A percentile compares a stretch with the other conserved stretches of the same genome.
Evolutionary conservation across 495 filamentous ascomycete species (phyloP).

Genomic region (Xylaria flabelliformis): DNA sequence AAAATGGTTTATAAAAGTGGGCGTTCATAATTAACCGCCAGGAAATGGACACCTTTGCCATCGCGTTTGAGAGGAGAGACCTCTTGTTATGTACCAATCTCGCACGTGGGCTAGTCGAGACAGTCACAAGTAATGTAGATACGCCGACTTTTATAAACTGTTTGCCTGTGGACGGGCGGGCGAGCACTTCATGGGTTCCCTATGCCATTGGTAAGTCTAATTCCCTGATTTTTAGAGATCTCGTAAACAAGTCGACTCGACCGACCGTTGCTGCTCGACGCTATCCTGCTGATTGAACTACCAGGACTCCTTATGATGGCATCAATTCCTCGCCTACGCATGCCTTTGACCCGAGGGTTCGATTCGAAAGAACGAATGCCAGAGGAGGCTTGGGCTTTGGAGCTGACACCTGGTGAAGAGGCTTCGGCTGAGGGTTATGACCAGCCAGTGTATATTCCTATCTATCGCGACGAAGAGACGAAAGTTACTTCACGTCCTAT

Average conservation of each 20-base stretch:
- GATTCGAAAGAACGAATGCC: neutral
- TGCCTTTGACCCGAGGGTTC: no score
- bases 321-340: neutral
- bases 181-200: neutral
- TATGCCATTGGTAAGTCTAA: conserved; percentile 1
- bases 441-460: neutral
- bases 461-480: rapidly evolving
- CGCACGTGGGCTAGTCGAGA: neutral
- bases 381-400: neutral
- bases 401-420: neutral
- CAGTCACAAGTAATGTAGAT: neutral
- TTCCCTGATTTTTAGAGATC: neutral
- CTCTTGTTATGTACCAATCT: neutral
- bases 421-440: neutral
- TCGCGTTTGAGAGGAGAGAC: neutral
- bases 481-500: neutral
- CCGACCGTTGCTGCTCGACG: neutral
- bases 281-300: neutral
- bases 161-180: neutral
- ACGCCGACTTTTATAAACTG: neutral
- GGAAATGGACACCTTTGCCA: neutral
- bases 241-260: neutral
- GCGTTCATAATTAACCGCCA: rapidly evolving
- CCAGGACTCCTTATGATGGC: conserved; percentile 19
- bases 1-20: neutral